These are phyloP conservation scores for Brasilioporus rufonigricans DNA, from an alignment of 768 basidiomycete genomes.

Conservation along the genomic window DNA sequence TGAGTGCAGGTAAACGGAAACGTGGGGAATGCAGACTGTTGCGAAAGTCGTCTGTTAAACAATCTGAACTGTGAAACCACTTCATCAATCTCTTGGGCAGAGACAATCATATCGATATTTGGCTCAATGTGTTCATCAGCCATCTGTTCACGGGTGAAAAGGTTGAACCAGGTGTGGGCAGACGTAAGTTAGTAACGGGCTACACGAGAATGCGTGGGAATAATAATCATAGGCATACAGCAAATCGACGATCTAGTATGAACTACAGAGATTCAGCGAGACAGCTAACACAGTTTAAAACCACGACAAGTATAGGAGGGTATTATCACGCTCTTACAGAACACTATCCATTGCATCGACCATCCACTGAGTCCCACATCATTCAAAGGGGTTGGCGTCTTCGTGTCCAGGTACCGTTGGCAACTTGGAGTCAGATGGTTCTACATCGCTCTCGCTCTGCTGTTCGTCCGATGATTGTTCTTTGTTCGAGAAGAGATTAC, in stretches of 20 bases:
- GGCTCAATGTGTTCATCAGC: conserved; percentile 18
- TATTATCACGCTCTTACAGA: conserved; percentile 29
- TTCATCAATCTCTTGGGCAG: conserved; percentile 32
- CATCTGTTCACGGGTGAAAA: conserved; percentile 12
- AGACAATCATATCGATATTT: conserved; percentile 4
- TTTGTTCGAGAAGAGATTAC: conserved; percentile 49
- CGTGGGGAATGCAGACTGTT: conserved; percentile 19
- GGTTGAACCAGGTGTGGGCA: background rate
- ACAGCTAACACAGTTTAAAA: conserved; percentile 22
- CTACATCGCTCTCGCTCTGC: conserved; percentile 38
- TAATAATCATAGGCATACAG: conserved; percentile 21
- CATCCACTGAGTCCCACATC: background rate
- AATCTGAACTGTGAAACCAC: conserved; percentile 30
- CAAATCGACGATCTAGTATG: conserved; percentile 19
- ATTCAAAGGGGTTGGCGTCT: conserved; percentile 72
- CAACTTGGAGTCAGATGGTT: conserved; percentile 33
- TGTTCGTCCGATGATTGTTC: conserved; percentile 31
- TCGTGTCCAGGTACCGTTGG: conserved; percentile 39
- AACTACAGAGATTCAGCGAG: conserved; percentile 32
- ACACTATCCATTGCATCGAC: conserved; percentile 7
- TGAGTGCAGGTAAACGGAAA: conserved; percentile 5
- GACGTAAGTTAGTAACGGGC: conserved; percentile 7
- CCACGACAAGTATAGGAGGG: conserved; percentile 24
- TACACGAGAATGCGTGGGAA: conserved; percentile 28
- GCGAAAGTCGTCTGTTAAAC: conserved; percentile 25